These are phyloP conservation scores for Aspergillus alliaceus DNA, from an alignment of 2,329 filamentous ascomycete species.

Conservation along the genomic window DNA sequence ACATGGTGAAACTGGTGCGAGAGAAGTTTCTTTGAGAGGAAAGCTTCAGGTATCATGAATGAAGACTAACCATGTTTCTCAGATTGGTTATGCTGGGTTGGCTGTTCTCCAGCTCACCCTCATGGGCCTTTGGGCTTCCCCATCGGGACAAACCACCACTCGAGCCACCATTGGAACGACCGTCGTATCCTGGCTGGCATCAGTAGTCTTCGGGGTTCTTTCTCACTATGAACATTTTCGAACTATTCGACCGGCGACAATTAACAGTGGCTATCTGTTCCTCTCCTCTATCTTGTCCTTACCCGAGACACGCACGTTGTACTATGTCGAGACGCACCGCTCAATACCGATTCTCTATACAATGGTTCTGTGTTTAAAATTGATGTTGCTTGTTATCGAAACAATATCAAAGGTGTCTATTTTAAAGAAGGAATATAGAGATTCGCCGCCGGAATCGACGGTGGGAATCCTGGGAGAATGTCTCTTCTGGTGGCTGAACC, in stretches of 20 bases:
- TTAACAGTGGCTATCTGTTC: not conserved
- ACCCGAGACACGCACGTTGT: not conserved
- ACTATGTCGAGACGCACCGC: not conserved
- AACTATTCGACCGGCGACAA: not conserved
- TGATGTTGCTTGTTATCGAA: not conserved
- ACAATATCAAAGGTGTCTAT: not conserved
- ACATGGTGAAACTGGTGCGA: not conserved
- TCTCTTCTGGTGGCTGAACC: constrained; percentile 30
- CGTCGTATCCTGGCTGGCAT: not conserved
- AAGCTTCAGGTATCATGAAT: too few relatives aligned
- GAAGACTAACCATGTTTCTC: not conserved
- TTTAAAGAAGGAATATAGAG: not conserved
- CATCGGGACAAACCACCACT: not conserved
- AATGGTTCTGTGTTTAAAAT: not conserved
- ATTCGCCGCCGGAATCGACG: not conserved
- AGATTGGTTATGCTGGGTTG: not conserved
- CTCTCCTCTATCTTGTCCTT: not conserved
- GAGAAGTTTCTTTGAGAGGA: too few relatives aligned
- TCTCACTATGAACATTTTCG: not conserved
- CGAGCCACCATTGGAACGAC: not conserved
- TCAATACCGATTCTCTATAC: not conserved
- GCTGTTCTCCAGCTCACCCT: not conserved
- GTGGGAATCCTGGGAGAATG: not conserved
- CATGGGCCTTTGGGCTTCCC: not conserved
- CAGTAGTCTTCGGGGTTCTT: not conserved